Percentiles rank a stretch among this genome's conserved stretches.
These are phyloP conservation scores for Trichosporon ovoides DNA, from an alignment of 1,284 basidiomycete genomes.

Conservation along the genomic window DNA sequence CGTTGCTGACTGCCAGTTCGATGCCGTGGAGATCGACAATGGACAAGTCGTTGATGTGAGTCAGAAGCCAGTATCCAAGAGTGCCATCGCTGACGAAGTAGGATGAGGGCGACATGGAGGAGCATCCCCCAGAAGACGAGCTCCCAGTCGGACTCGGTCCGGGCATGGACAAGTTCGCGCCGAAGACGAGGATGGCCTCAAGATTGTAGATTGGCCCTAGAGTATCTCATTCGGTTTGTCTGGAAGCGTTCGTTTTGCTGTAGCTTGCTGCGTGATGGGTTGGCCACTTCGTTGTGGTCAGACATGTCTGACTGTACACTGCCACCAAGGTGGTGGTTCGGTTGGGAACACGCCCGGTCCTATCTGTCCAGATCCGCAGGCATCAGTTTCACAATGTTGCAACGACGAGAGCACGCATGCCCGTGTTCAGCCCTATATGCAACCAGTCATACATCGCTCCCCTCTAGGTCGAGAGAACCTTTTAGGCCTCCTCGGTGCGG, in stretches of 20 bases:
- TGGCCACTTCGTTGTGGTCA: too few species aligned
- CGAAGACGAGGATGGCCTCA: slow-evolving; percentile 5
- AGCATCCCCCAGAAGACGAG: slow-evolving; percentile 32
- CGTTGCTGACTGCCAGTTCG: slow-evolving; percentile 23
- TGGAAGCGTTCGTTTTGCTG: background rate
- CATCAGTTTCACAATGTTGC: too few species aligned
- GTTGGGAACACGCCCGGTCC: too few species aligned
- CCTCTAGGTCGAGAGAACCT: slow-evolving; percentile 7
- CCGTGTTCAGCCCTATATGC: slow-evolving; percentile 13
- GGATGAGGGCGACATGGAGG: slow-evolving; percentile 35
- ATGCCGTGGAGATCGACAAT: slow-evolving; percentile 31
- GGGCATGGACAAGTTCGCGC: slow-evolving; percentile 39
- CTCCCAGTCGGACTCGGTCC: slow-evolving; percentile 41
- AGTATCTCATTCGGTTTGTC: background rate
- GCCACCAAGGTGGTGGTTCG: too few species aligned
- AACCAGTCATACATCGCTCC: slow-evolving; percentile 22
- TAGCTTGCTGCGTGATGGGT: background rate
- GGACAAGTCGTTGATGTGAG: slow-evolving; percentile 40
- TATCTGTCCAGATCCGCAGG: too few species aligned
- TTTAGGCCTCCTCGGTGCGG: slow-evolving; percentile 81
- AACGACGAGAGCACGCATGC: background rate
- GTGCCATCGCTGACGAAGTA: background rate
- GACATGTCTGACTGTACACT: too few species aligned
- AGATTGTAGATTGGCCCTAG: slow-evolving; percentile 5
- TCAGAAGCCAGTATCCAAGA: background rate